phyloP scores from a whole-genome alignment of 768 basidiomycete species.

The Tulasnella sp. region DNA sequence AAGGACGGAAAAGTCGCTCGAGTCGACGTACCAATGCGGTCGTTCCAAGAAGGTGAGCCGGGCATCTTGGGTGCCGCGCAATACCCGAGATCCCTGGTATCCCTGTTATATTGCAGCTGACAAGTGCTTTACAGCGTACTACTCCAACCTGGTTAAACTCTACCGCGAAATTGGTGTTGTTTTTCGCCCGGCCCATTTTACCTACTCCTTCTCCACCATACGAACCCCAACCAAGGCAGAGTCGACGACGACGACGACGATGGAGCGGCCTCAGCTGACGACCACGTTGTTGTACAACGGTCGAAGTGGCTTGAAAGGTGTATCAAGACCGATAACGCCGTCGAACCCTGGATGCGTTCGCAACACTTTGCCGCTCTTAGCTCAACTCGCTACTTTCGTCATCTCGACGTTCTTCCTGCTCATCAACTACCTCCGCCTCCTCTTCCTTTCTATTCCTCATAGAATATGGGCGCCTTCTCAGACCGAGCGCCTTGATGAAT shows the following conservation, averaged over 20 bases:
- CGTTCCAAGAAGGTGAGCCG: constrained; percentile 63
- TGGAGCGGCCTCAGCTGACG: constrained; percentile 5
- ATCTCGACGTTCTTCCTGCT: constrained; percentile 35
- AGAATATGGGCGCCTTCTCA: constrained; percentile 29
- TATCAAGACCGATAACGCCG: constrained; percentile 33
- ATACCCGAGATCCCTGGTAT: background rate
- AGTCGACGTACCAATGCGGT: constrained; percentile 77
- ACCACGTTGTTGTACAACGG: constrained; percentile 63
- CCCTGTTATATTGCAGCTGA: background rate
- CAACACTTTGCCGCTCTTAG: background rate
- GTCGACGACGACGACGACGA: background rate
- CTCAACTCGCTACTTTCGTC: background rate
- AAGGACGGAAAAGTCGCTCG: constrained; percentile 32
- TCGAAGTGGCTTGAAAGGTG: constrained; percentile 44
- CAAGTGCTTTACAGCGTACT: constrained; percentile 47
- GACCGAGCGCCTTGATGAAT: constrained; percentile 42
- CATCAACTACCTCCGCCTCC: constrained; percentile 42
- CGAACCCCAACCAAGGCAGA: background rate
- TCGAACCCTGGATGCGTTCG: background rate
- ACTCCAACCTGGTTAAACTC: constrained; percentile 57
- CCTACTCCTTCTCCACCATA: constrained; percentile 62
- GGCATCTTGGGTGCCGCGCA: background rate
- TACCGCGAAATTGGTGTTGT: constrained; percentile 54
- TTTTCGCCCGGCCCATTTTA: constrained; percentile 51
- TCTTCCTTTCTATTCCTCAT: constrained; percentile 40